phyloP scores from a whole-genome alignment of 2,329 filamentous ascomycete species.

The Colletotrichum plurivorum region DNA sequence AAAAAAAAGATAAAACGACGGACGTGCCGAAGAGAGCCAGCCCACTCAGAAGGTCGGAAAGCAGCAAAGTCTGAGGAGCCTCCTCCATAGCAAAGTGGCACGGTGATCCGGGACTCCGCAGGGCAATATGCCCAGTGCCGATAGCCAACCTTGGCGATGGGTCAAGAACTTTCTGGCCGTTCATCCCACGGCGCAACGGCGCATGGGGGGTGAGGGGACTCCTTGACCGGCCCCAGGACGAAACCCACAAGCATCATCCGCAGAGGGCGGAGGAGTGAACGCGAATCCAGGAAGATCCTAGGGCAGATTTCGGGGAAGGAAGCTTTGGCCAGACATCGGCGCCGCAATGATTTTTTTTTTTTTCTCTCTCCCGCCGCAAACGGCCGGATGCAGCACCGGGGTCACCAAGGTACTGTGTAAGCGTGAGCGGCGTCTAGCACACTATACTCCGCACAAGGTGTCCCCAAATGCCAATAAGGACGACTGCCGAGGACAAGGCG shows the following conservation, averaged over 20 bases:
- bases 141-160: conserved; percentile 36
- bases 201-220: conserved; percentile 13
- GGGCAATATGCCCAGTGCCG: conserved; percentile 38
- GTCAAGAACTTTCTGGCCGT: conserved; percentile 32
- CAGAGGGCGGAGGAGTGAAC: neutral
- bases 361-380: conserved; percentile 6
- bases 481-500: conserved; percentile 34
- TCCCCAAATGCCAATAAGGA: conserved; percentile 33
- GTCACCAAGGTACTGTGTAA: conserved; percentile 5
- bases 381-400: conserved; percentile 24
- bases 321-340: conserved; percentile 33
- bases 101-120: conserved; percentile 36
- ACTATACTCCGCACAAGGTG: no score
- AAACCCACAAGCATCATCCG: conserved; percentile 24
- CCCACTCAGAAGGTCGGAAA: conserved; percentile 30
- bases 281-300: conserved; percentile 18
- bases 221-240: conserved; percentile 26
- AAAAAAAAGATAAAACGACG: neutral
- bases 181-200: conserved; percentile 20
- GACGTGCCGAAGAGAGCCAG: conserved; percentile 2
- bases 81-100: conserved; percentile 26
- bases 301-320: conserved; percentile 23
- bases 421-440: neutral
- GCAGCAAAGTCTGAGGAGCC: conserved; percentile 33
- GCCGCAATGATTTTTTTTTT: conserved; percentile 21